These are phyloP conservation scores for Fusarium lateritium DNA, from an alignment of 2,329 filamentous ascomycete genomes.

Conservation along the genomic window DNA sequence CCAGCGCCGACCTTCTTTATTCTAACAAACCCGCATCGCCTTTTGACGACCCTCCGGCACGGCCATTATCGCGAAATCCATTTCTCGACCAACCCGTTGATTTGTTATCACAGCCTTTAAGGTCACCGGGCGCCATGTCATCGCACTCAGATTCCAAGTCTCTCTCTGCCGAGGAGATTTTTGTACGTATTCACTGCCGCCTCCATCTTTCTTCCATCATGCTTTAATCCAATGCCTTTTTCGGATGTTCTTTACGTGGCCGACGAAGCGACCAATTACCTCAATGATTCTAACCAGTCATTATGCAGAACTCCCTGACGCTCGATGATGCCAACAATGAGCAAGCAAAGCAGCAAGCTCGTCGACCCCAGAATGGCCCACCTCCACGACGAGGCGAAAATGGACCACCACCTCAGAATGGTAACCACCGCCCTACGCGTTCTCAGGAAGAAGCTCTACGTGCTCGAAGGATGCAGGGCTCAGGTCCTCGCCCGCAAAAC, in stretches of 20 bases:
- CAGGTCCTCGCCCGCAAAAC: conserved; percentile 53
- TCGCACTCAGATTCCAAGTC: conserved; percentile 61
- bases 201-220: background rate
- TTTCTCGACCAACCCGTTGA: conserved; percentile 73
- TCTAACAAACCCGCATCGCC: conserved; percentile 66
- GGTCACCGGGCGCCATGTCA: conserved; percentile 66
- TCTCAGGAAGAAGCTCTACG: conserved; percentile 77
- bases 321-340: conserved; percentile 69
- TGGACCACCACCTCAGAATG: conserved; percentile 59
- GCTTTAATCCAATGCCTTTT: background rate
- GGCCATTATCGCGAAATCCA: conserved; percentile 80
- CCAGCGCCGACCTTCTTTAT: conserved; percentile 54
- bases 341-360: conserved; percentile 58
- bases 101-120: conserved; percentile 55
- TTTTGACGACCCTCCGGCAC: conserved; percentile 71
- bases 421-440: conserved; percentile 71
- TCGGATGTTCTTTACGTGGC: background rate
- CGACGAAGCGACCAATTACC: background rate
- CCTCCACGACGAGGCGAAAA: conserved; percentile 58
- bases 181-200: conserved; percentile 73
- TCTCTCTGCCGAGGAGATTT: conserved; percentile 77
- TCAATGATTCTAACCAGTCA: conserved; percentile 14
- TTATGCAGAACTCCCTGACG: conserved; percentile 74
- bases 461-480: conserved; percentile 60
- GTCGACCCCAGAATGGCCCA: conserved; percentile 53